Percentiles rank a stretch among this genome's conserved stretches.
These are phyloP conservation scores for bread wheat (Triticum aestivum) DNA, from an alignment of 176 grass and related monocot species.

Conservation along the genomic window DNA sequence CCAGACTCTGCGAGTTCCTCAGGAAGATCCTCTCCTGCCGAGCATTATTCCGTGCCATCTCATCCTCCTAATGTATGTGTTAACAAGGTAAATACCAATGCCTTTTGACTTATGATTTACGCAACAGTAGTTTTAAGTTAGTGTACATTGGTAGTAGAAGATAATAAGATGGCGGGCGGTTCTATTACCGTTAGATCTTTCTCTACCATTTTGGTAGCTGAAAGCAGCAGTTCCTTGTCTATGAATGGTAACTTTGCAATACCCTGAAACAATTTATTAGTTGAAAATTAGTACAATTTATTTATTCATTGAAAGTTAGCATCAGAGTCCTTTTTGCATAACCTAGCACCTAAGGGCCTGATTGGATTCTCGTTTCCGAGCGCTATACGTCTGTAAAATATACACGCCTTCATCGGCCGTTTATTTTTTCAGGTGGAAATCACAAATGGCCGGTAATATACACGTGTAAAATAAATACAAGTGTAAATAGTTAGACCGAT, in stretches of 20 bases:
- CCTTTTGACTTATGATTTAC: not conserved
- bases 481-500: no score
- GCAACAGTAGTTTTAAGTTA: not conserved
- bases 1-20: not conserved
- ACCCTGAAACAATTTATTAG: slow-evolving; percentile 11
- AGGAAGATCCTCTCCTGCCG: slow-evolving; percentile 45
- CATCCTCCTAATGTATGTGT: slow-evolving; percentile 29
- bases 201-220: slow-evolving; percentile 35
- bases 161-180: not conserved
- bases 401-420: no score
- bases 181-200: slow-evolving; percentile 37
- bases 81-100: not conserved
- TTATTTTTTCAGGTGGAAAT: no score
- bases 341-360: not conserved
- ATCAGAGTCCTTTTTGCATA: not conserved
- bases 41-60: slow-evolving; percentile 31
- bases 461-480: no score
- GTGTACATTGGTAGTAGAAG: not conserved
- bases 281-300: not conserved
- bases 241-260: slow-evolving; percentile 11
- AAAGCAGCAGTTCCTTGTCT: slow-evolving; percentile 31
- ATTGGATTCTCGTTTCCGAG: no score
- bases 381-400: no score
- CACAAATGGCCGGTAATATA: no score
- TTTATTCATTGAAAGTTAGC: not conserved